Conservation (phyloP, 257 asterid genomes). For the Solanum sparsipilum region DNA sequence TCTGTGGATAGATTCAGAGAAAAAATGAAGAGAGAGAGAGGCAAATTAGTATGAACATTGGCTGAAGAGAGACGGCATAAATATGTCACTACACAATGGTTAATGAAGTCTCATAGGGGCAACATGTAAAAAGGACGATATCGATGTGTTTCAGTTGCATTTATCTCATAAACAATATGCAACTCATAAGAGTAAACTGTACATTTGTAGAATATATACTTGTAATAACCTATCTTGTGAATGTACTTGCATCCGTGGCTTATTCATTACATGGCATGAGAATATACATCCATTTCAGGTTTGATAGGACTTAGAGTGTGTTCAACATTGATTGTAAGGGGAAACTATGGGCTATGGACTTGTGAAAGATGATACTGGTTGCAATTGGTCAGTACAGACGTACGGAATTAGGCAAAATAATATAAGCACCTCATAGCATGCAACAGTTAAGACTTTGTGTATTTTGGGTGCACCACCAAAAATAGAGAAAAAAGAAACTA, state of each 20-base stretch:
- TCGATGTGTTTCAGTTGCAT: neutral
- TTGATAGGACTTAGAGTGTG: neutral
- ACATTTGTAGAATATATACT: neutral
- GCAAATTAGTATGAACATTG: neutral
- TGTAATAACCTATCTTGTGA: neutral
- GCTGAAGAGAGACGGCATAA: neutral
- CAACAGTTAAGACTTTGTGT: neutral
- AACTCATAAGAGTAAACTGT: neutral
- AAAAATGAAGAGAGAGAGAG: neutral
- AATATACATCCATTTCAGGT: neutral
- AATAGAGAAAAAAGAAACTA: neutral
- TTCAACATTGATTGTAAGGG: neutral
- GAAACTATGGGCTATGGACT: neutral
- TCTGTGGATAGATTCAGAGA: neutral
- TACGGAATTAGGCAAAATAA: neutral
- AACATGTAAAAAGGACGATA: neutral
- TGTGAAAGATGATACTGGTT: neutral
- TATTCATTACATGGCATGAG: neutral
- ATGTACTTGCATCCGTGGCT: neutral
- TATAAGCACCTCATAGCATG: neutral
- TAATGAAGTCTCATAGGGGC: neutral
- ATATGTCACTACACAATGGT: neutral
- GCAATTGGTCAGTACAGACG: neutral
- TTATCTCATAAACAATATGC: neutral
- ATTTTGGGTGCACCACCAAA: neutral